Evolutionary conservation across 2,329 filamentous ascomycete species (phyloP), one percentile per base, ranked within the genome.

Genomic region (Pezicula rhizophila): DNA sequence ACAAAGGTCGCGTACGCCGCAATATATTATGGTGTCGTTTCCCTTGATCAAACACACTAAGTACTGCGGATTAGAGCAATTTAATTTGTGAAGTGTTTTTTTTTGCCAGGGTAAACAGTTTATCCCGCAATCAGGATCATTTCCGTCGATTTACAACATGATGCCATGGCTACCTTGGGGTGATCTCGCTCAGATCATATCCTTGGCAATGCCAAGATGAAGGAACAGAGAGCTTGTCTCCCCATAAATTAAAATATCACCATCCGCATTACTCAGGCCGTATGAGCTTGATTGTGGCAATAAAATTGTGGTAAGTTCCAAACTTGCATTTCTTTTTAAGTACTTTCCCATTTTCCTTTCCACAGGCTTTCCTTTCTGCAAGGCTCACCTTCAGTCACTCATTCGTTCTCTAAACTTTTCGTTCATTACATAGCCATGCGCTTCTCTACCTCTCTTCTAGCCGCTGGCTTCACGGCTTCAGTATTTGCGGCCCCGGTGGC

Each of bases 401-500:
- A 26, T 42, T 42, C 40, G 14, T 26, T 42, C 25, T 26, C n/a
- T 38, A 8, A 23, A 38, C 20, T 8, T 42, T 26, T 25, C 28
- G 28, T 31, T 31, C 28, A 12, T 25, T 42, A 26, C 18, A 25
- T 15, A 15, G 25, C 20, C n/a, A 42, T 42, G 40, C 40, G 40
- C 25, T 42, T 42, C 40, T 42, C 40, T 14, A 42, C 40, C 25
- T 42, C n/a, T 10, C 25, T 42, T 26, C 25, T 42, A n/a, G 40
- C 40, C 40, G 40, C 40, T 26, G 40, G 40, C 20, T 26, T 42
- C 14, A 26, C 40, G 40, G 40, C 40, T 15, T 26, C 40, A 14
- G 40, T 25, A 15, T 15, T 42, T 14, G 40, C 40, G 20, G 40
- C 40, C 25, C 40, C 40, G 40, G 40, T 31, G 25, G 40, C 40